These are phyloP conservation scores for Ceratocystis colombiana DNA, from an alignment of 2,329 filamentous ascomycete genomes.

Conservation along the genomic window DNA sequence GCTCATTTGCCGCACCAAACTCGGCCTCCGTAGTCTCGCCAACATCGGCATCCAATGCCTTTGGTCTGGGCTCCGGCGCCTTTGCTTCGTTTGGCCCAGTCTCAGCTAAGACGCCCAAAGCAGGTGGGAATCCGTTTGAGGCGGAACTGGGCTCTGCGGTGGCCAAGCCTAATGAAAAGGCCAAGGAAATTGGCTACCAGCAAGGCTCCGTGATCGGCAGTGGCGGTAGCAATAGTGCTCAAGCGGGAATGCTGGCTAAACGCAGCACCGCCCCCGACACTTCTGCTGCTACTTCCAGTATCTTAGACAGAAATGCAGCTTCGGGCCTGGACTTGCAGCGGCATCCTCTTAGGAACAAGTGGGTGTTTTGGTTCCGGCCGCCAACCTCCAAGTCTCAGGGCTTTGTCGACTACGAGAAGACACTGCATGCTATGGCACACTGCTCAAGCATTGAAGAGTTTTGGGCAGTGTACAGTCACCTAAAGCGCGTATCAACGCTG, in stretches of 20 bases:
- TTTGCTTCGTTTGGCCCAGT: constrained; percentile 74
- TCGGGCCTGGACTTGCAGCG: constrained; percentile 4
- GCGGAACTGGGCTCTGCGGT: constrained; percentile 47
- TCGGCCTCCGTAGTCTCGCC: constrained; percentile 62
- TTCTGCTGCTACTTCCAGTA: constrained; percentile 26
- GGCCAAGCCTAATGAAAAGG: constrained; percentile 30
- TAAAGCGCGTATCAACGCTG: constrained; percentile 78
- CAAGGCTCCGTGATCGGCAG: constrained; percentile 25
- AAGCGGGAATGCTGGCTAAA: constrained; percentile 31
- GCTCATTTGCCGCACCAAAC: constrained; percentile 70
- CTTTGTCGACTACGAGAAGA: constrained; percentile 89
- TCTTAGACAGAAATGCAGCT: constrained; percentile 29
- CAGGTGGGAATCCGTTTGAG: constrained; percentile 70
- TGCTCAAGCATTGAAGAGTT: constrained; percentile 82
- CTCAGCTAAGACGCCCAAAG: constrained; percentile 71
- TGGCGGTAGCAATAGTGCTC: constrained; percentile 40
- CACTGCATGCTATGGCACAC: constrained; percentile 72
- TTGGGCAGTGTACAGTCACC: constrained; percentile 76
- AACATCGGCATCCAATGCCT: constrained; percentile 69
- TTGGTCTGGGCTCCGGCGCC: constrained; percentile 86
- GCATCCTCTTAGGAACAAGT: constrained; percentile 64
- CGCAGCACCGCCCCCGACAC: constrained; percentile 33
- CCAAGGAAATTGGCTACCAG: constrained; percentile 31
- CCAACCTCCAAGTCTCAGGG: constrained; percentile 91
- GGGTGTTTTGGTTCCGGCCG: constrained; percentile 96